phyloP scores from a whole-genome alignment of 345 rosid species.

The Passiflora organensis region DNA sequence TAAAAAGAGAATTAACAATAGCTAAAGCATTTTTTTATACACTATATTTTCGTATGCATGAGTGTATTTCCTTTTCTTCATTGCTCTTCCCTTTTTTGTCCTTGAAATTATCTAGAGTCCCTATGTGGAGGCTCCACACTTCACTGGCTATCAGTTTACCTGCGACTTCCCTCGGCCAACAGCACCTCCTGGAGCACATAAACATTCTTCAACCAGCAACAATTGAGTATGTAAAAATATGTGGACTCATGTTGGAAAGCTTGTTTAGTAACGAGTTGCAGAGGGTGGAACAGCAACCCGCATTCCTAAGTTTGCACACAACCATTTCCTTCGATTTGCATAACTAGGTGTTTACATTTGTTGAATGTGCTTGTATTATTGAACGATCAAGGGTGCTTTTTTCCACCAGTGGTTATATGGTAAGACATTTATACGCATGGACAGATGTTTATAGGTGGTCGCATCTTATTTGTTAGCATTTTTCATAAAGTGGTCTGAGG shows the following conservation, averaged over 20 bases:
- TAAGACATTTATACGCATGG: no score
- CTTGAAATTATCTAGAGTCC: slow-evolving; percentile 40
- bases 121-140: slow-evolving; percentile 65
- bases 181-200: slow-evolving; percentile 69
- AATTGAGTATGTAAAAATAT: slow-evolving; percentile 17
- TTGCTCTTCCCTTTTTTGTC: background rate
- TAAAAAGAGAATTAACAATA: background rate
- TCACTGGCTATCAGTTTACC: slow-evolving; percentile 33
- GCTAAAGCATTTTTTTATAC: no score
- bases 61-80: background rate
- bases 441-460: no score
- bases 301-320: no score
- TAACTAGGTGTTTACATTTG: no score
- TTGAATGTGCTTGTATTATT: no score
- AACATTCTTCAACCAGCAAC: slow-evolving; percentile 41
- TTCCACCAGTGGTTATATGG: no score
- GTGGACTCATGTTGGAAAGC: slow-evolving; percentile 6
- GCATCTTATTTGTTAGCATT: no score
- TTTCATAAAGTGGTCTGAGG: no score
- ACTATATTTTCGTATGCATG: background rate
- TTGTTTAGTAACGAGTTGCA: slow-evolving; percentile 4
- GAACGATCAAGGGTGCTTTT: no score
- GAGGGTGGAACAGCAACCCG: background rate
- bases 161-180: slow-evolving; percentile 56
- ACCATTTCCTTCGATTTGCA: no score